Evolutionary conservation across 1,284 basidiomycete species (phyloP), one percentile per base, ranked within the genome.

Genomic region (Cutaneotrichosporon sp.): DNA sequence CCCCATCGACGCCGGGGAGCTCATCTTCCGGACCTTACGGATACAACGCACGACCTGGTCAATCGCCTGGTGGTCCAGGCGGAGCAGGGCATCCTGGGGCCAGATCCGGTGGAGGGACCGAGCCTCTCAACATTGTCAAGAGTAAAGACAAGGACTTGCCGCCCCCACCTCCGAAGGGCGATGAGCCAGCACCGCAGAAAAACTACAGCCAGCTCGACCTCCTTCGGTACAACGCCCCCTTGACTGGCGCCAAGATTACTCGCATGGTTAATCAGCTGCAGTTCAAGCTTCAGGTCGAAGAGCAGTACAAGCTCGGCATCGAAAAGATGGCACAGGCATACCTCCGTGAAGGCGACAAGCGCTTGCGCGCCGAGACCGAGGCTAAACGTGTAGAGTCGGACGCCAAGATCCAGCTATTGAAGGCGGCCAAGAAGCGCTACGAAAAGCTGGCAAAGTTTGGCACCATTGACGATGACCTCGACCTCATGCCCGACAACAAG

Each of bases 221-320:
- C 61, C 89, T 97, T 76, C 94, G 94, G 75, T 92, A 93, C 62
- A 96, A 99, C 76, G 94, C 93, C 33, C 94, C 94, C 19, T 84
- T 94, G 69, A 94, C 91, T 20, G 88, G 91, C 5, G 88, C 90
- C 60, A 98, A 97, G 79, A 97, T 99, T 72, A 89, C 91, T 42
- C 85, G 86, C 63, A 97, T 97, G 94, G 83, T 98, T 52, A 92
- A 97, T 75, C 93, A 97, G 76, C 85, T 99, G 62, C 93, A 98
- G 75, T 97, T 97, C 83, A 98, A 98, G 78, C 85, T 97, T 48
- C 90, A 94, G 75, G 90, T 98, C 62, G 96, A 99, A 76, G 85
- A 88, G 78, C 93, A 98, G 77, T 97, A 97, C 80, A 96, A 96
- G 79, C 83, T 86, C 68, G 96, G 96, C 43, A 97, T 97, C 65